Evolutionary conservation across 1,284 basidiomycete genomes (phyloP).

Genomic region (Neotropicomus parvogracilis): DNA sequence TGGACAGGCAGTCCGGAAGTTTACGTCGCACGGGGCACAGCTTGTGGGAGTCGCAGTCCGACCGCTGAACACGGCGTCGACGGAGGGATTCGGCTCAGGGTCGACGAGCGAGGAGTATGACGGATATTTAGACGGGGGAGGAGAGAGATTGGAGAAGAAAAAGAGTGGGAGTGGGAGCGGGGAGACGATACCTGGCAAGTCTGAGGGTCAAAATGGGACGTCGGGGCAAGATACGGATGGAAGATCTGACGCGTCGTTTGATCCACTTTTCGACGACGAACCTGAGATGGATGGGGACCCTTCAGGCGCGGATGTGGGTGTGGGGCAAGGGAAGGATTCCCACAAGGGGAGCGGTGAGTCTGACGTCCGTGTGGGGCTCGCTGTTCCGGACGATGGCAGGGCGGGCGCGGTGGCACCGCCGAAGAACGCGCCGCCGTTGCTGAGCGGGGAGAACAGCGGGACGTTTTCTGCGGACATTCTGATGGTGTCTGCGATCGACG

Average conservation of each 20-base stretch:
- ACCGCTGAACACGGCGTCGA: conserved; percentile 52
- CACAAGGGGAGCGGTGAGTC: conserved; percentile 17
- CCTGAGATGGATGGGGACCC: conserved; percentile 49
- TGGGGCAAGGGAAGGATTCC: conserved; percentile 11
- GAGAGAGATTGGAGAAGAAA: conserved; percentile 9
- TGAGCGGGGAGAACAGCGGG: conserved; percentile 58
- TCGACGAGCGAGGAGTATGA: no score
- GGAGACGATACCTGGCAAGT: conserved; percentile 24
- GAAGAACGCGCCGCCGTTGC: conserved; percentile 68
- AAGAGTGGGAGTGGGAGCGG: conserved; percentile 15
- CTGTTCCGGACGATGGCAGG: conserved; percentile 27
- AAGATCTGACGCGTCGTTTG: conserved; percentile 74
- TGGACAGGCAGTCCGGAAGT: conserved; percentile 76
- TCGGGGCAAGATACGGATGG: conserved; percentile 49
- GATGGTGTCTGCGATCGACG: conserved; percentile 89
- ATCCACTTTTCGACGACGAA: conserved; percentile 79
- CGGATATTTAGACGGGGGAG: conserved; percentile 9
- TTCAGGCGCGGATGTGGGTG: conserved; percentile 16
- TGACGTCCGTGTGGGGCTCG: conserved; percentile 20
- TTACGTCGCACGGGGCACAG: conserved; percentile 83
- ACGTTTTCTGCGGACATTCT: conserved; percentile 81
- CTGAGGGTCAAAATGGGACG: conserved; percentile 25
- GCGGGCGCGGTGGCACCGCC: conserved; percentile 43
- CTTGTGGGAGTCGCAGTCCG: conserved; percentile 80
- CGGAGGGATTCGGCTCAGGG: conserved; percentile 30